Conservation (phyloP, 2,329 filamentous ascomycete genomes). For the Diaporthe velutina region DNA sequence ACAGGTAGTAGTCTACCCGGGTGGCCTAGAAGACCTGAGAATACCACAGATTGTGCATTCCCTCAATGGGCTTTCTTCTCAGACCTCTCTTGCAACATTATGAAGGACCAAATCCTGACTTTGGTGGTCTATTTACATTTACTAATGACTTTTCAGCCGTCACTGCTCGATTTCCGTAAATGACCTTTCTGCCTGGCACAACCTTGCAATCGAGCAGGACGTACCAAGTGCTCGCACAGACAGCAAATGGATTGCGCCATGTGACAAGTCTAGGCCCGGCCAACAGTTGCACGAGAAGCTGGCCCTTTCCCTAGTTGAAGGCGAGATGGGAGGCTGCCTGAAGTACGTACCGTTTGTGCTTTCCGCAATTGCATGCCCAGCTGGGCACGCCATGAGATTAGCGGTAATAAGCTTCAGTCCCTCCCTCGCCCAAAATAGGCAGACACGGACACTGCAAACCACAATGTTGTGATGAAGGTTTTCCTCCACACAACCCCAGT, state of each 20-base stretch:
- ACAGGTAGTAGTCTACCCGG: conserved; percentile 3
- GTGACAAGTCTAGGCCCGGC: not conserved
- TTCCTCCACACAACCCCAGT: not conserved
- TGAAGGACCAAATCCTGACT: not conserved
- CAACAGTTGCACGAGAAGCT: not conserved
- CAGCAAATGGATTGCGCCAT: not conserved
- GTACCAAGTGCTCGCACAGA: not conserved
- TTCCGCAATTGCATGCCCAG: not conserved
- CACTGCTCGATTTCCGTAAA: not conserved
- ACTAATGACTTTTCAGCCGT: not conserved
- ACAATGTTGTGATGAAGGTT: not conserved
- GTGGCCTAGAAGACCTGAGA: not conserved
- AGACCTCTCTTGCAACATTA: no score
- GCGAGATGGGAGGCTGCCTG: not conserved
- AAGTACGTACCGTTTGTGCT: not conserved
- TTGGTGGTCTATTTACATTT: not conserved
- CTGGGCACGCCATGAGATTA: not conserved
- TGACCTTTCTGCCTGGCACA: not conserved
- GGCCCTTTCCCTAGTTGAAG: conserved; percentile 15
- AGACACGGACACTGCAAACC: not conserved
- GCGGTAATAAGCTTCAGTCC: not conserved
- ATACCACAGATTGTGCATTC: conserved; percentile 18
- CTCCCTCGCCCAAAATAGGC: not conserved
- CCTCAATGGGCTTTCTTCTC: not conserved
- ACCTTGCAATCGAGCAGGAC: not conserved